Conservation (phyloP, 1,284 basidiomycete species). For the Mycosarcoma maydis region DNA sequence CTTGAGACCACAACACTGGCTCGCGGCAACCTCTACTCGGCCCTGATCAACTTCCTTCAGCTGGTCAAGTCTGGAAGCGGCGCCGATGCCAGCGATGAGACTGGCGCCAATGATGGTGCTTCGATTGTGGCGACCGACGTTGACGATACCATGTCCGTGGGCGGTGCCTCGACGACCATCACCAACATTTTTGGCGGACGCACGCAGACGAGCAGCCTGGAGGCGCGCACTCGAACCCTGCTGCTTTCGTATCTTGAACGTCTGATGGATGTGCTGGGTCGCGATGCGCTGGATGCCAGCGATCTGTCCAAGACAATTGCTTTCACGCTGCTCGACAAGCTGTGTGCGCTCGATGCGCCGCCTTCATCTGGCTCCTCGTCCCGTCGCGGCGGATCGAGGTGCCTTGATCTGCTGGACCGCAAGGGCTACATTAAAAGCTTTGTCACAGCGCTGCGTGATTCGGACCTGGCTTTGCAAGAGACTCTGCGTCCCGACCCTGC, state of each 20-base stretch:
- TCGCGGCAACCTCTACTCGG: conserved; percentile 96
- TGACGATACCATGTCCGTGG: conserved; percentile 48
- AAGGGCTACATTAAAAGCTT: conserved; percentile 86
- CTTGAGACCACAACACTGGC: conserved; percentile 84
- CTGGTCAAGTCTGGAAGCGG: conserved; percentile 68
- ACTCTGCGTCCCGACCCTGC: conserved; percentile 89
- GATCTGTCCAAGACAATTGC: conserved; percentile 97
- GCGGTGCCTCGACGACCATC: conserved; percentile 37
- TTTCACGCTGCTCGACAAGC: conserved; percentile 83
- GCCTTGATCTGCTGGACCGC: conserved; percentile 76
- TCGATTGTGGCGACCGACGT: conserved; percentile 44
- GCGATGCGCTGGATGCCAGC: conserved; percentile 91
- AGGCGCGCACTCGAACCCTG: conserved; percentile 73
- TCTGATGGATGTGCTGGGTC: conserved; percentile 79
- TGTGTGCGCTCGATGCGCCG: conserved; percentile 69
- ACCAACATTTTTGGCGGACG: conserved; percentile 36
- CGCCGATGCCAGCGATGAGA: conserved; percentile 30
- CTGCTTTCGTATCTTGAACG: conserved; percentile 74
- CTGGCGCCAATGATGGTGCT: conserved; percentile 48
- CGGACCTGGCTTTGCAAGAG: conserved; percentile 80
- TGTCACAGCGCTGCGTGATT: conserved; percentile 82
- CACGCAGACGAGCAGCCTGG: conserved; percentile 69
- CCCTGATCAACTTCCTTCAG: conserved; percentile 87
- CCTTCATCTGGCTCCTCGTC: conserved; percentile 38
- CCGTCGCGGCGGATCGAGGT: conserved; percentile 65